A percentile compares a stretch with the other conserved stretches of the same genome.
These are phyloP conservation scores for Phytophthora nicotianae DNA, from an alignment of 352 stramenopile genomes.

Conservation along the genomic window DNA sequence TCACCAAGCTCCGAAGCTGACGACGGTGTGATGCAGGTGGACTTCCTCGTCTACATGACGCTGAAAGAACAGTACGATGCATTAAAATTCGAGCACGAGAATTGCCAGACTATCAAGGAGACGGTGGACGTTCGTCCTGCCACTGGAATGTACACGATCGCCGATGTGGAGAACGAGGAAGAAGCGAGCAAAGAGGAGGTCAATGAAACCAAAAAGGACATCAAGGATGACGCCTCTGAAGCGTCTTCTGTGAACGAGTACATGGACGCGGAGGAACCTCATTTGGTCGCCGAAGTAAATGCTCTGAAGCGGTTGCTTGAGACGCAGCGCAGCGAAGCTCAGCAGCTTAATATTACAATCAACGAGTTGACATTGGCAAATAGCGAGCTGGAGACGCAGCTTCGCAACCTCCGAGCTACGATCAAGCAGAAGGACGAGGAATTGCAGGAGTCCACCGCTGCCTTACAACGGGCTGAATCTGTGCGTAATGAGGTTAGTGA, in stretches of 20 bases:
- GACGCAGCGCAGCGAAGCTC: conserved; percentile 23
- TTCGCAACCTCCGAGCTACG: conserved; percentile 20
- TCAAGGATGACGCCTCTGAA: conserved; percentile 46
- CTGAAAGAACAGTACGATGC: conserved; percentile 59
- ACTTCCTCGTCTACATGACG: conserved; percentile 57
- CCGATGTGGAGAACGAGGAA: conserved; percentile 35
- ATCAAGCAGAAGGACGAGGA: conserved; percentile 34
- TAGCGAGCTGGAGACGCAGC: conserved; percentile 26
- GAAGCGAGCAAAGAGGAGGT: conserved; percentile 16
- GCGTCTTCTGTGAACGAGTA: conserved; percentile 63
- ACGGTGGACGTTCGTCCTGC: neutral
- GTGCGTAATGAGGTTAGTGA: conserved; percentile 26
- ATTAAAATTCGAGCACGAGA: conserved; percentile 52
- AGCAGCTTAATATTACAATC: conserved; percentile 29
- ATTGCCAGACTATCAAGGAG: conserved; percentile 22
- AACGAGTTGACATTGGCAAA: conserved; percentile 29
- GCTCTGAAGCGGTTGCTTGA: conserved; percentile 48
- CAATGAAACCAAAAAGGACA: conserved; percentile 7
- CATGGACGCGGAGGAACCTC: conserved; percentile 58
- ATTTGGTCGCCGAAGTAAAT: conserved; percentile 55
- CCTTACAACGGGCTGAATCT: conserved; percentile 25
- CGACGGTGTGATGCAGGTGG: conserved; percentile 52
- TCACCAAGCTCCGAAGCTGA: conserved; percentile 30
- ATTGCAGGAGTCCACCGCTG: conserved; percentile 24
- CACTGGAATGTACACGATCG: conserved; percentile 22